Base-by-base conservation (phyloP, 306 rosid genomes). In the Mimosa pudica region DNA sequence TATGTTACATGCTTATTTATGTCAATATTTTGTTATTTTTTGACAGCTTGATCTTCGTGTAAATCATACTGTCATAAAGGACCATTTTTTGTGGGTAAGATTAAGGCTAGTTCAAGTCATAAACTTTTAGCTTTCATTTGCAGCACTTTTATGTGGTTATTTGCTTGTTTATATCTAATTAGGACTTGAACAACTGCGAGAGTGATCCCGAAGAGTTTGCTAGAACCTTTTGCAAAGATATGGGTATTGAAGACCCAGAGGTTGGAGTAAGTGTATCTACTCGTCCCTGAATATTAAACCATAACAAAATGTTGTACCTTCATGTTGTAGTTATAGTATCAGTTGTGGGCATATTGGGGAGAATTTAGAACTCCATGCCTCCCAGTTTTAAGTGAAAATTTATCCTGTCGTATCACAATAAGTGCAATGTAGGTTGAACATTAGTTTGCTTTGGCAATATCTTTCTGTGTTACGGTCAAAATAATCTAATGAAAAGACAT, bases 191-290 rank as follows among this genome's bases (percentile, higher is more conserved):
- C 90, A 93, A 95, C 88, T 90, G 87, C 20, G 99, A 93, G 85
- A 93, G 98, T 73, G 98, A 95, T 70, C 98, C 98, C 6, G 99
- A 95, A 92, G 97, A 95, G 87, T 91, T 95, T 80, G 90, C 98
- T 8, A 91, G 89, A 81, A 89, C 78, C 85, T 83, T 95, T 74
- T 91, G 99, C 88, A 84, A 74, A 80, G 99, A 93, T 85, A 88
- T 90, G 91, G 97, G 79, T 71, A 90, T 95, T 82, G 88, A 88
- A 75, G 98, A 95, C 81, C 98, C 96, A 65, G 98, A 93, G 90
- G 97, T 90, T 84, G 98, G 96, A 74, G 98, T 94, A 88, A 94
- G 98, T 84, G 54, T 76, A 80, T 58, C 60, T 20, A 36, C 13
- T 20, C 65, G 44, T 76, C 66, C 55, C 62, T 10, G 63, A 18